Evolutionary conservation across 2,329 filamentous ascomycete species (phyloP).

Genomic region (Colletotrichum lindemuthianum): DNA sequence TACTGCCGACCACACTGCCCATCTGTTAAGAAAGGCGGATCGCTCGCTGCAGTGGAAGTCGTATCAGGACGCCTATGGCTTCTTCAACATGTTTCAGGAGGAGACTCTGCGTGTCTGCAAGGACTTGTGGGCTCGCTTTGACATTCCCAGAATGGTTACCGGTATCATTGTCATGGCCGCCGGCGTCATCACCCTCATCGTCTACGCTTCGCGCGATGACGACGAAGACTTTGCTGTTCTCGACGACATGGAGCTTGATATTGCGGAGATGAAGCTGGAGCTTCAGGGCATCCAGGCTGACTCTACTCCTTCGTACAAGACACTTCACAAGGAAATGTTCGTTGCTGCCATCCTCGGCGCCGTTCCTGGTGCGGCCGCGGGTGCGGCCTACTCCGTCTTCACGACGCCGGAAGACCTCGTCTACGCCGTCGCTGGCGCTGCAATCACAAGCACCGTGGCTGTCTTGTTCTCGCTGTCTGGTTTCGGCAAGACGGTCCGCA

Average conservation of each 20-base stretch:
- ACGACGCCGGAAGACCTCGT: slow-evolving; percentile 49
- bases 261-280: slow-evolving; percentile 68
- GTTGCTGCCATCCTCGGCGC: slow-evolving; percentile 48
- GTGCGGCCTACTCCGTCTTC: slow-evolving; percentile 45
- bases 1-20: slow-evolving; percentile 44
- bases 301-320: slow-evolving; percentile 46
- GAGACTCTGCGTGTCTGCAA: slow-evolving; percentile 84
- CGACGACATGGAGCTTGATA: slow-evolving; percentile 67
- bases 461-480: slow-evolving; percentile 55
- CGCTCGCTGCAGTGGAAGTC: slow-evolving; percentile 50
- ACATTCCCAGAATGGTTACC: slow-evolving; percentile 84
- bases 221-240: slow-evolving; percentile 65
- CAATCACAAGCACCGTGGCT: slow-evolving; percentile 55
- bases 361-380: slow-evolving; percentile 45
- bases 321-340: slow-evolving; percentile 51
- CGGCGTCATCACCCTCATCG: slow-evolving; percentile 73
- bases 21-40: slow-evolving; percentile 60
- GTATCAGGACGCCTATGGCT: slow-evolving; percentile 59
- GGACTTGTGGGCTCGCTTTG: slow-evolving; percentile 90
- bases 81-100: slow-evolving; percentile 78
- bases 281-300: slow-evolving; percentile 51
- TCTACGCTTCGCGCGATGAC: slow-evolving; percentile 74
- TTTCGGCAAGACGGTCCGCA: slow-evolving; percentile 55
- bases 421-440: slow-evolving; percentile 48
- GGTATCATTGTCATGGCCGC: slow-evolving; percentile 78